phyloP scores from a whole-genome alignment of 2,329 filamentous ascomycete species.

The Sporothrix schenckii region DNA sequence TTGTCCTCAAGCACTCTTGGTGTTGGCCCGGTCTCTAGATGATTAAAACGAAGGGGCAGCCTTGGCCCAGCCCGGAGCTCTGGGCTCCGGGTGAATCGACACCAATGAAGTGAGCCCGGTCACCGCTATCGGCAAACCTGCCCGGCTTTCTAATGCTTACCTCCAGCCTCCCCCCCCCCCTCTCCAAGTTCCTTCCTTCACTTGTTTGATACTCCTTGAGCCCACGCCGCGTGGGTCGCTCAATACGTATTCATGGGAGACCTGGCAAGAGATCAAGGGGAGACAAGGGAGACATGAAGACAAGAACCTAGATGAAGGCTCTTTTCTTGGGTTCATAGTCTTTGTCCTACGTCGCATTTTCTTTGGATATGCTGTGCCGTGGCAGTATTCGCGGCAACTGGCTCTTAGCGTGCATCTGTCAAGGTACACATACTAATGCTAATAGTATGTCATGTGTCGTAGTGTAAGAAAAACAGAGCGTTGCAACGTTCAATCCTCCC shows the following conservation, averaged over 20 bases:
- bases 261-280: neutral
- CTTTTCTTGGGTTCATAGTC: neutral
- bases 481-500: slow-evolving; percentile 18
- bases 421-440: neutral
- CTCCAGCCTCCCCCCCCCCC: neutral
- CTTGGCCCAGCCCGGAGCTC: neutral
- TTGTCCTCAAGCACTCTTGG: neutral
- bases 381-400: neutral
- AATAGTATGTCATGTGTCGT: neutral
- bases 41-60: neutral
- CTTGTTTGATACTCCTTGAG: neutral
- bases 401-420: neutral
- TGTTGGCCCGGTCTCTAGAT: neutral
- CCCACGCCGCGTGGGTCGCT: slow-evolving; percentile 13
- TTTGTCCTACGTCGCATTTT: slow-evolving; percentile 13
- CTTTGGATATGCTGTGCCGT: slow-evolving; percentile 3
- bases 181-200: neutral
- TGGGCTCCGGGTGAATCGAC: neutral
- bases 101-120: neutral
- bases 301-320: neutral
- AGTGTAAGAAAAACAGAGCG: neutral
- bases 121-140: neutral
- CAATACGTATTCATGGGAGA: neutral
- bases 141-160: neutral
- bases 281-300: neutral